Base-by-base conservation (phyloP, 1,284 basidiomycete species). In the Dichomitus squalens region DNA sequence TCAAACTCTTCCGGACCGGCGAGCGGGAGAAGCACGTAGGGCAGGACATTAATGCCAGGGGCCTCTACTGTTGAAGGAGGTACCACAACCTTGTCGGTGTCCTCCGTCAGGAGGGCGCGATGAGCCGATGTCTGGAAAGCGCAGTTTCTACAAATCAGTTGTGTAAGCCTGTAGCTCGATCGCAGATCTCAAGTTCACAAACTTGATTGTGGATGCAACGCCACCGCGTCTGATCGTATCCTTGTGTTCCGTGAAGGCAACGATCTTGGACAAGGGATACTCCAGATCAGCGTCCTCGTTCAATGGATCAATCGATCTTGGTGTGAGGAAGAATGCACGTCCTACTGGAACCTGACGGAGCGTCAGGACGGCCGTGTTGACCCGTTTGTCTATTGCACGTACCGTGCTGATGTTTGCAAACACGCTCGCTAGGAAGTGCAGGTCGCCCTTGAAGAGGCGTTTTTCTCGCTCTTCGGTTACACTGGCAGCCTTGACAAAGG, bases 1-100 rank as follows among this genome's bases (percentile, higher is more conserved):
- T 96, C 93, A 60, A 93, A 88, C 72, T 98, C 96, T 72, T 98
- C 95, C 1, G 95, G 91, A 4, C 96, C 96, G 60, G 96, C 95
- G 2, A 99, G 81, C 0, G 96, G 96, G 4, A 96, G 82, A 1
- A 99, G 79, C 9, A 99, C 79, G 66, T 87, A 90, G 0, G 92
- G 88, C 4, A 97, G 78, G 6, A 90, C 83, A 71, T 94, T 90
- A 49, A 96, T 86, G 1, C 93, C 93, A 7, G 90, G 87, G 1
- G 90, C 92, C 12, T 72, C 74, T 5, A 69, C 65, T n/a, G 72
- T 76, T 14, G 86, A 87, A 0, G 87, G 83, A 3, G 81, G 79
- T 0, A 87, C 78, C 1, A 77, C 63, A 20, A 84, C 77, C 33
- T 64, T 67, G 6, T 73, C 75, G 1, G 78, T 73, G 50, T 89